phyloP scores from a whole-genome alignment of 2,329 filamentous ascomycete genomes.

The Pseudocercospora ulei region DNA sequence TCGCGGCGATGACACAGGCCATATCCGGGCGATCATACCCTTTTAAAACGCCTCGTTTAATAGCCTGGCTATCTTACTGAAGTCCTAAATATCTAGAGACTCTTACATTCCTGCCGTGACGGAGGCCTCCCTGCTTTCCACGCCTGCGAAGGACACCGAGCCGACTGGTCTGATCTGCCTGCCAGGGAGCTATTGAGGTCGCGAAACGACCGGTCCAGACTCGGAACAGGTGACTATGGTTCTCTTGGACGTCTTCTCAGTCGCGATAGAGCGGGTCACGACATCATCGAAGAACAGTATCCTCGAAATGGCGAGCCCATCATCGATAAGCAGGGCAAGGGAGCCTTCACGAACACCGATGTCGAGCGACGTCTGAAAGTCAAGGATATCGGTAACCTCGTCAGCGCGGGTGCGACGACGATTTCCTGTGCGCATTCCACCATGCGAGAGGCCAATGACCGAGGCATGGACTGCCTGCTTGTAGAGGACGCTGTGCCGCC shows the following conservation, averaged over 20 bases:
- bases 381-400: slow-evolving; percentile 45
- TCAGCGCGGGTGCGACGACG: slow-evolving; percentile 48
- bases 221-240: slow-evolving; percentile 47
- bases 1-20: slow-evolving; percentile 40
- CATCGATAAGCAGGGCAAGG: slow-evolving; percentile 48
- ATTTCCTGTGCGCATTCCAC: slow-evolving; percentile 49
- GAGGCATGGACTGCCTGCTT: slow-evolving; percentile 47
- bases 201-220: slow-evolving; percentile 43
- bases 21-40: slow-evolving; percentile 41
- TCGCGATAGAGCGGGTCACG: slow-evolving; percentile 50
- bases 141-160: slow-evolving; percentile 47
- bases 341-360: slow-evolving; percentile 48
- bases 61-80: too few relatives aligned
- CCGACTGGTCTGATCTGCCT: slow-evolving; percentile 49
- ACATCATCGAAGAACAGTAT: slow-evolving; percentile 47
- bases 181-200: slow-evolving; percentile 47
- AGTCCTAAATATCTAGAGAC: slow-evolving; percentile 32
- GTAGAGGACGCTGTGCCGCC: slow-evolving; percentile 43
- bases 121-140: slow-evolving; percentile 41
- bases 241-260: slow-evolving; percentile 51
- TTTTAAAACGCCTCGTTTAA: too few relatives aligned
- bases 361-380: slow-evolving; percentile 46
- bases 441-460: slow-evolving; percentile 49
- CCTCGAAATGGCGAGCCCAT: slow-evolving; percentile 43
- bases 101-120: slow-evolving; percentile 39